Evolutionary conservation across 164 flowering plant genomes (phyloP).

Genomic region (Nymphaea thermarum): DNA sequence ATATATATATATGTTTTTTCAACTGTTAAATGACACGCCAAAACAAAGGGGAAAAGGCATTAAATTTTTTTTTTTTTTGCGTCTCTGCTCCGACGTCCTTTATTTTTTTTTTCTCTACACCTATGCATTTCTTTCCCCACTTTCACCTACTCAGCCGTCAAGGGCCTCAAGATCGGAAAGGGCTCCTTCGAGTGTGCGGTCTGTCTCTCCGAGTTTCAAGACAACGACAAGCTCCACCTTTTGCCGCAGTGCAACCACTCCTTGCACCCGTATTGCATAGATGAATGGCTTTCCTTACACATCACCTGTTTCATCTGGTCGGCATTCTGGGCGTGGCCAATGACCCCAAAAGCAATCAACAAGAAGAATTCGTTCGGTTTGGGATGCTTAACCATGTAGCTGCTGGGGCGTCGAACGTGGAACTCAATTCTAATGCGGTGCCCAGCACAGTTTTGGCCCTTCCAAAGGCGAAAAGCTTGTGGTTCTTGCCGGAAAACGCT

Average conservation of each 20-base stretch:
- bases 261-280: constrained; percentile 36
- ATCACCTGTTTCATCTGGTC: constrained; percentile 25
- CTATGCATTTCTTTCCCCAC: no score
- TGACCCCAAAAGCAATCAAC: neutral
- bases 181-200: constrained; percentile 30
- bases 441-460: neutral
- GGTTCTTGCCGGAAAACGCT: no score
- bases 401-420: constrained; percentile 1
- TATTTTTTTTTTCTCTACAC: no score
- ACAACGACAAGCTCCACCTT: constrained; percentile 21
- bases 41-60: no score
- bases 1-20: no score
- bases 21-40: constrained; percentile 20
- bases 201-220: constrained; percentile 26
- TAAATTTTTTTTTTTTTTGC: no score
- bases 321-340: no score
- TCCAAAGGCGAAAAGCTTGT: no score
- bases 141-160: constrained; percentile 22
- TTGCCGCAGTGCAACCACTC: constrained; percentile 35
- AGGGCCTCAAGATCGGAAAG: constrained; percentile 24
- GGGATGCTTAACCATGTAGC: neutral
- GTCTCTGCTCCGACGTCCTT: no score
- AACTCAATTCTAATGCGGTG: constrained; percentile 5
- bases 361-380: neutral
- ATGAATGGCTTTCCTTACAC: constrained; percentile 24